Percentiles rank a stretch among this genome's conserved stretches.
These are phyloP conservation scores for Arthrobotrys sinensis DNA, from an alignment of 2,329 filamentous ascomycete species.

Conservation along the genomic window DNA sequence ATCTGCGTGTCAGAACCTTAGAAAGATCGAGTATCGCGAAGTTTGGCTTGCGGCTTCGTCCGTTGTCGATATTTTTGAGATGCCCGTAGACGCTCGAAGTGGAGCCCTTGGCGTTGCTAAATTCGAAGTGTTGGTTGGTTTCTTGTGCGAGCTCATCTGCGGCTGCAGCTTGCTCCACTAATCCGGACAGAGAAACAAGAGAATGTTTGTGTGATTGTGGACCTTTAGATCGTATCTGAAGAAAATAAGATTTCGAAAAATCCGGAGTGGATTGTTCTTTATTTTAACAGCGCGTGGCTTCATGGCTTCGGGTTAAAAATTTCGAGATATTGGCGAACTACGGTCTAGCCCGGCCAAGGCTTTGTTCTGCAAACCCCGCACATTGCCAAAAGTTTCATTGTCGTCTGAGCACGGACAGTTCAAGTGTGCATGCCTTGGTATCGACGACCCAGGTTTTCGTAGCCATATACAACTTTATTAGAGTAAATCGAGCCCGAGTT, in stretches of 20 bases:
- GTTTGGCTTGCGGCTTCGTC: slow-evolving; percentile 24
- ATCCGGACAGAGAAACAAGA: slow-evolving; percentile 12
- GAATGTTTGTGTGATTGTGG: slow-evolving; percentile 5
- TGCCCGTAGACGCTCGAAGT: slow-evolving; percentile 36
- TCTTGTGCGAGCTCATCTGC: slow-evolving; percentile 8
- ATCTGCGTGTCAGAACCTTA: slow-evolving; percentile 15
- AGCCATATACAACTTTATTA: slow-evolving; percentile 25
- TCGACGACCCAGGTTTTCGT: slow-evolving; percentile 17
- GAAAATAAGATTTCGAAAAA: slow-evolving; percentile 5
- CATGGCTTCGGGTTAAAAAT: slow-evolving; percentile 16
- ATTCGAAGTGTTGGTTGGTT: slow-evolving; percentile 14
- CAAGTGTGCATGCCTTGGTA: slow-evolving; percentile 28
- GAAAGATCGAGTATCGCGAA: slow-evolving; percentile 20
- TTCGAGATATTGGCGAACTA: slow-evolving; percentile 15
- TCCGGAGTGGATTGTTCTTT: slow-evolving; percentile 16
- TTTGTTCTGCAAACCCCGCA: slow-evolving; percentile 36
- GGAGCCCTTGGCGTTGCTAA: slow-evolving; percentile 29
- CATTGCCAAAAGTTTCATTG: slow-evolving; percentile 43
- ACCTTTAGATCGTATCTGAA: not conserved
- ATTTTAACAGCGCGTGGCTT: slow-evolving; percentile 11
- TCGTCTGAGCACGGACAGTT: slow-evolving; percentile 45
- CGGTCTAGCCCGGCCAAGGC: slow-evolving; percentile 22
- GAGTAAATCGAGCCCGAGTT: slow-evolving; percentile 16
- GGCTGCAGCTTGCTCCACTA: slow-evolving; percentile 19
- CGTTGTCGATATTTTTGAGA: slow-evolving; percentile 29